Conservation (phyloP, 495 filamentous ascomycete species). For the Talaromyces nanjingensis region DNA sequence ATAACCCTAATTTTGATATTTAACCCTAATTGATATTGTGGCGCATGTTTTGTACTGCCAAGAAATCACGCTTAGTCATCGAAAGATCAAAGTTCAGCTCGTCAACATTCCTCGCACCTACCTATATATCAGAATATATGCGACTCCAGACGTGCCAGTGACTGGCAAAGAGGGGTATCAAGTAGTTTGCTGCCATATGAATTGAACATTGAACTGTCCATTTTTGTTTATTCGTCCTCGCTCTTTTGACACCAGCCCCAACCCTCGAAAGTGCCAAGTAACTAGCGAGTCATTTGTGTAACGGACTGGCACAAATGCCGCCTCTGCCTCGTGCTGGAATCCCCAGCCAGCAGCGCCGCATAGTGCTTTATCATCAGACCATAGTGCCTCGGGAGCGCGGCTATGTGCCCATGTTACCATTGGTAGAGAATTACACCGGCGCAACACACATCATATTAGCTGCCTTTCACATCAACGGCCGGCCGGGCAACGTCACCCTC, state of each 20-base stretch:
- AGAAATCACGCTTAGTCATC: background rate
- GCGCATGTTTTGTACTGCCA: background rate
- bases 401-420: constrained; percentile 63
- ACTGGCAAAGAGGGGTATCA: background rate
- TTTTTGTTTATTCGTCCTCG: background rate
- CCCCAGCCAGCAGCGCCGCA: constrained; percentile 33
- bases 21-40: background rate
- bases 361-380: constrained; percentile 71
- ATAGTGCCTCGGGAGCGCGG: constrained; percentile 43
- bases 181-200: background rate
- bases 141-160: background rate
- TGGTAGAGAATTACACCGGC: constrained; percentile 51
- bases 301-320: constrained; percentile 9
- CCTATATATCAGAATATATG: background rate
- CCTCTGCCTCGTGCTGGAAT: constrained; percentile 17
- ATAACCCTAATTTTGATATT: background rate
- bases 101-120: background rate
- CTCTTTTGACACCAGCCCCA: background rate
- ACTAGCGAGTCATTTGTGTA: background rate
- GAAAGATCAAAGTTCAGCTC: background rate
- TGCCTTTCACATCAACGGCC: constrained; percentile 70
- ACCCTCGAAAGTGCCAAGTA: background rate
- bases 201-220: background rate
- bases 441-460: constrained; percentile 73
- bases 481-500: constrained; percentile 53